Conservation (phyloP, 345 rosid species). For the Bruguiera sexangula region DNA sequence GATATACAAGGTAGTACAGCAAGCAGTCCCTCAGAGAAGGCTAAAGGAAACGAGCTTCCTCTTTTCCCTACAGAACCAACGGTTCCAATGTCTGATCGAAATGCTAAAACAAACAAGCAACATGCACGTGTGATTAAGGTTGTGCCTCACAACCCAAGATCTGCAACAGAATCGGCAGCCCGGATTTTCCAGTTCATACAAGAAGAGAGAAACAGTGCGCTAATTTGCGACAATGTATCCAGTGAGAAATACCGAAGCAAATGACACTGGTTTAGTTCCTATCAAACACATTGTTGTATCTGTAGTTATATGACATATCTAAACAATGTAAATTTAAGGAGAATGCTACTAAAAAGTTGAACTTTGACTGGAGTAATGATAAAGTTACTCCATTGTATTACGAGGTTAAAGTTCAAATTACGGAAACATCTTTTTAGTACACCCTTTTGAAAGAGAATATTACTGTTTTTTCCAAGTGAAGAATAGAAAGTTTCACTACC, state of each 20-base stretch:
- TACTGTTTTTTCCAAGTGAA: too few species aligned
- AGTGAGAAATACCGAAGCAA: neutral
- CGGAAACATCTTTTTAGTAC: too few species aligned
- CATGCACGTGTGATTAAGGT: constrained; percentile 20
- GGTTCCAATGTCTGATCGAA: constrained; percentile 25
- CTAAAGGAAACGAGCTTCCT: constrained; percentile 43
- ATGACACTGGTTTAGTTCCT: neutral
- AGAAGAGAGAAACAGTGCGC: constrained; percentile 22
- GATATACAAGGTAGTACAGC: constrained; percentile 63
- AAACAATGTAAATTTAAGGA: constrained; percentile 4
- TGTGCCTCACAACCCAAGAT: constrained; percentile 30
- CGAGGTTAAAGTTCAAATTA: too few species aligned
- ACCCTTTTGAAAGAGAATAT: too few species aligned
- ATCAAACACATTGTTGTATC: neutral
- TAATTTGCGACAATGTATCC: constrained; percentile 1
- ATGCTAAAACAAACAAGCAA: constrained; percentile 6
- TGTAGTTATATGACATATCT: constrained; percentile 1
- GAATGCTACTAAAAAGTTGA: constrained; percentile 27
- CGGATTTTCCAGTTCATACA: constrained; percentile 31
- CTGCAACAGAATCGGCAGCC: constrained; percentile 33
- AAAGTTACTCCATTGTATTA: too few species aligned
- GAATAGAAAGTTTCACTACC: too few species aligned
- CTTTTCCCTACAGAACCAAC: constrained; percentile 44
- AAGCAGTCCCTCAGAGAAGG: constrained; percentile 51
- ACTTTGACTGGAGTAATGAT: constrained; percentile 5